These are phyloP conservation scores for Globisporangium lucens DNA, from an alignment of 352 stramenopile genomes.

Conservation along the genomic window DNA sequence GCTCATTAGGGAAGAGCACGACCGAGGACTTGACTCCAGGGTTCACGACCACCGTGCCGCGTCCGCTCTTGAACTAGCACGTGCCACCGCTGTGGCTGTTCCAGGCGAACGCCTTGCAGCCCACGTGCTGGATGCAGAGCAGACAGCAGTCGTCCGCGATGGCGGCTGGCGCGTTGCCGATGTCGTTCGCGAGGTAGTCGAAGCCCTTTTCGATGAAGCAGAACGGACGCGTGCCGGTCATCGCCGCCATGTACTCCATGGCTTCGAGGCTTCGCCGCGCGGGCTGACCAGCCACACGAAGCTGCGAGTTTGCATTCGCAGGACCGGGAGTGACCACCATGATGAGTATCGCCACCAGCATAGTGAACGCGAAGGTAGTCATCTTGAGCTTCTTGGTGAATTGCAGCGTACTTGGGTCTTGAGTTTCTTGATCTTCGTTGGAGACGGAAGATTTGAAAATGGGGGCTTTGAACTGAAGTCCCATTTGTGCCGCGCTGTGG, in stretches of 20 bases:
- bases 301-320: not conserved
- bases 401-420: not conserved
- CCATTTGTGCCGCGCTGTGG: too few relatives aligned
- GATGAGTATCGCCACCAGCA: not conserved
- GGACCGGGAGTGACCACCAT: not conserved
- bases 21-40: conserved; percentile 20
- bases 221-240: too few relatives aligned
- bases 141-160: conserved; percentile 25
- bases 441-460: not conserved
- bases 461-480: too few relatives aligned
- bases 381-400: not conserved
- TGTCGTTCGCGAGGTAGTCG: conserved; percentile 37
- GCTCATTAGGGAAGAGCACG: not conserved
- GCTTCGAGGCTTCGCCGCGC: not conserved
- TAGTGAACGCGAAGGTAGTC: not conserved
- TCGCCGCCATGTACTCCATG: not conserved
- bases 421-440: not conserved
- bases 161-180: conserved; percentile 14
- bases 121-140: conserved; percentile 11
- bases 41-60: conserved; percentile 23
- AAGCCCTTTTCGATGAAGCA: conserved; percentile 29
- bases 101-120: conserved; percentile 48
- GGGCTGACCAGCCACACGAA: not conserved
- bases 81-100: conserved; percentile 39
- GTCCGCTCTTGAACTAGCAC: conserved; percentile 56